Evolutionary conservation across 2,329 filamentous ascomycete genomes (phyloP).

Genomic region (Botrytis sinoallii): DNA sequence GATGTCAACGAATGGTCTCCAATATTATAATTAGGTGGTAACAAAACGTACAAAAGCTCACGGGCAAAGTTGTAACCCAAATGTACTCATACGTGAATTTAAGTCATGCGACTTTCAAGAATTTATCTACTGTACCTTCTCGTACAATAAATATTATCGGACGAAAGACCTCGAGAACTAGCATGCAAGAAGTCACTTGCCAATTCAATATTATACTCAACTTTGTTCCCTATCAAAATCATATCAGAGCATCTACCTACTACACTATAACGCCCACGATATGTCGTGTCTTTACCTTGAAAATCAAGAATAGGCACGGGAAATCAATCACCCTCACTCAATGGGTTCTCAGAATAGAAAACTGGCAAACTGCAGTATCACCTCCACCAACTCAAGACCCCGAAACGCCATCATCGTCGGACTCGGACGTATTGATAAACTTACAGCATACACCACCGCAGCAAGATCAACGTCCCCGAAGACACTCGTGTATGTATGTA

Average conservation of each 20-base stretch:
- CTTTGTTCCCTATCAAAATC: slow-evolving; percentile 11
- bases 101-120: slow-evolving; percentile 17
- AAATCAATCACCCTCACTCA: not conserved
- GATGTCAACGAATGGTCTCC: not conserved
- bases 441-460: slow-evolving; percentile 6
- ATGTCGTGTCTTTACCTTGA: not conserved
- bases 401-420: slow-evolving; percentile 18
- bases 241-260: not conserved
- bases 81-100: not conserved
- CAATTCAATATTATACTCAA: slow-evolving; percentile 3
- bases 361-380: not conserved
- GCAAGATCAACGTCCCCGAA: slow-evolving; percentile 19
- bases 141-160: slow-evolving; percentile 6
- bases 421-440: slow-evolving; percentile 4
- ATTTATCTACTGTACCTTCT: not conserved
- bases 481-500: slow-evolving; percentile 7
- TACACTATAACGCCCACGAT: not conserved
- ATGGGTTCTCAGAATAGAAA: slow-evolving; percentile 9
- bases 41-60: not conserved
- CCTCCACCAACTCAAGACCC: slow-evolving; percentile 7
- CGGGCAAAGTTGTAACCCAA: not conserved
- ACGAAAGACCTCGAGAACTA: slow-evolving; percentile 11
- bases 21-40: not conserved
- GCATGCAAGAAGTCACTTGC: slow-evolving; percentile 20
- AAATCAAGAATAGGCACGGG: not conserved